Conservation (phyloP, 2,329 filamentous ascomycete species). For the Cercospora sesami region DNA sequence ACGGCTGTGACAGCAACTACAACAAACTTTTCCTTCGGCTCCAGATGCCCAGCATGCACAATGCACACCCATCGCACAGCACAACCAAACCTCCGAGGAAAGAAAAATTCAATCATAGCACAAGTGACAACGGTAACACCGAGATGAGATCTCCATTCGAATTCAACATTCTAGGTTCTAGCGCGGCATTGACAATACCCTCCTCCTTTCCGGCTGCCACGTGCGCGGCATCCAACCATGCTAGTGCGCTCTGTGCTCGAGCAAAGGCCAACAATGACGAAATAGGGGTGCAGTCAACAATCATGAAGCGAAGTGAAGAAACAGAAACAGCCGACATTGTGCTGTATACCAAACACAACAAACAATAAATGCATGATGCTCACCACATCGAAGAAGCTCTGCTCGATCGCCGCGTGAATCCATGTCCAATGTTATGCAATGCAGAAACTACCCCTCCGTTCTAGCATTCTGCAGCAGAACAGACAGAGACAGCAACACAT, state of each 20-base stretch:
- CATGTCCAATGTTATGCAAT: neutral
- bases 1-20: neutral
- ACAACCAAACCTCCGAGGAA: neutral
- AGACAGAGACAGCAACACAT: neutral
- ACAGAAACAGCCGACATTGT: neutral
- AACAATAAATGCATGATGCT: neutral
- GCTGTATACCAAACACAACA: neutral
- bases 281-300: neutral
- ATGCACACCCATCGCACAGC: neutral
- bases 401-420: neutral
- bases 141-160: neutral
- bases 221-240: neutral
- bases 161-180: neutral
- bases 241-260: neutral
- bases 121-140: neutral
- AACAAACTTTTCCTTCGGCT: neutral
- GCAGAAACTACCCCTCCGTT: neutral
- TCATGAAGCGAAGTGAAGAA: neutral
- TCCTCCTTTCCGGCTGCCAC: constrained; percentile 3
- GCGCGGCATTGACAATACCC: neutral
- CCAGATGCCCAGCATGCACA: neutral
- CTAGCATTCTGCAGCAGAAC: neutral
- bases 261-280: neutral
- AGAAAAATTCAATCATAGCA: neutral
- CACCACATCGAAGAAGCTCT: neutral